phyloP scores from a whole-genome alignment of 164 flowering plant species.

The Aristolochia fimbriata region DNA sequence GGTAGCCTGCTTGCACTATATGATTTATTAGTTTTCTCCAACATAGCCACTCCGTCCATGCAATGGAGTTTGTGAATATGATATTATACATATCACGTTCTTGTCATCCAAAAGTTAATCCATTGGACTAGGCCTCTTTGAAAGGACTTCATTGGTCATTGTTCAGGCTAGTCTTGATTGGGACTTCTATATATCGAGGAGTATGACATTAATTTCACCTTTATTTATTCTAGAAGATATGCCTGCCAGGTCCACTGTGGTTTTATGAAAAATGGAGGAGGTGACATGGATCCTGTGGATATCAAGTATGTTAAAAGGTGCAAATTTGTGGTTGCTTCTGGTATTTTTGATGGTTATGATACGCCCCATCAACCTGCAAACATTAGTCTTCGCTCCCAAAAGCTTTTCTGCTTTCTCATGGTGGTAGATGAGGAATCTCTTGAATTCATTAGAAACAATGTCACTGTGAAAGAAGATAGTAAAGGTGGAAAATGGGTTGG shows the following conservation, averaged over 20 bases:
- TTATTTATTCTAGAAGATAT: background rate
- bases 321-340: constrained; percentile 87
- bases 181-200: too few species aligned
- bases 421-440: constrained; percentile 83
- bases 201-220: background rate
- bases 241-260: constrained; percentile 88
- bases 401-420: constrained; percentile 96
- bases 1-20: too few species aligned
- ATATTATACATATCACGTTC: too few species aligned
- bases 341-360: constrained; percentile 98
- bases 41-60: too few species aligned
- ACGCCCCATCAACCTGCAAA: constrained; percentile 90
- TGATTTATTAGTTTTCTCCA: too few species aligned
- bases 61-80: too few species aligned
- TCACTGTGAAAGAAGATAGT: constrained; percentile 47
- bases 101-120: background rate
- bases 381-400: constrained; percentile 61
- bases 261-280: constrained; percentile 77
- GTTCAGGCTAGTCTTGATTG: too few species aligned
- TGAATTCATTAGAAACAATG: constrained; percentile 56
- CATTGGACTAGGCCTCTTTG: background rate
- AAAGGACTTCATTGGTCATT: background rate
- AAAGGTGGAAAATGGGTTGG: constrained; percentile 87
- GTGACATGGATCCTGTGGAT: constrained; percentile 68
- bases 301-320: constrained; percentile 65